Base-by-base conservation (phyloP, 192 early-diverging fungal genomes). In the Linnemannia elongata region DNA sequence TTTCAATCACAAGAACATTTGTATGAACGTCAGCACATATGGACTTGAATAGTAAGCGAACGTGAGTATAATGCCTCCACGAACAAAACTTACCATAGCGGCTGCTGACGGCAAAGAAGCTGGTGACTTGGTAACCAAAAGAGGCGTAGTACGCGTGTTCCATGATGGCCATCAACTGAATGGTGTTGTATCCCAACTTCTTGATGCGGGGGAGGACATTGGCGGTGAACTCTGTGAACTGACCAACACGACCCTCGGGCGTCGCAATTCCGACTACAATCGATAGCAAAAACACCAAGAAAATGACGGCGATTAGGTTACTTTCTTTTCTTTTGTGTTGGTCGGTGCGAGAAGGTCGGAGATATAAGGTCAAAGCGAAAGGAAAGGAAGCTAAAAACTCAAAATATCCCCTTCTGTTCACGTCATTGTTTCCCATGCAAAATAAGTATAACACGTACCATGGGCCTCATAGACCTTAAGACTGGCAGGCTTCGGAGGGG, bases 101-200 rank as follows among this genome's bases (percentile, higher is more conserved):
- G 87, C 94, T 95, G 73, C 97, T 95, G 44, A 95, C 93, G n/a
- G 97, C 96, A 89, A 97, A 99, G 89, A 98, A 99, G 82, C 94
- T 97, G 44, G 98, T 98, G 71, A 99, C 98, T 86, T 99, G 98
- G 88, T 99, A 99, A 4, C 98, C 98, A 80, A 99, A 99, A 13
- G 95, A 96, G 52, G 97, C 98, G 80, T 99, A 99, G 89, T 99
- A 99, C 39, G 98, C 97, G 79, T 99, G 98, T 88, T 99, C 98
- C 98, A 99, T 99, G 69, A 99, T 89, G 47, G 98, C 98, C 96
- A 96, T 96, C 72, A 97, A 83, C 88, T 97, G 95, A 76, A 97
- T 93, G 0, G 94, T 90, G 88, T 97, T 97, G 90, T 96, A 97
- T 8, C 95, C 95, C 6, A 98, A 91, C 73, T 95, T 88, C 78